Evolutionary conservation across 305 asterid genomes (phyloP), one percentile per base, ranked within the genome.

Genomic region (Ilex paraguariensis): DNA sequence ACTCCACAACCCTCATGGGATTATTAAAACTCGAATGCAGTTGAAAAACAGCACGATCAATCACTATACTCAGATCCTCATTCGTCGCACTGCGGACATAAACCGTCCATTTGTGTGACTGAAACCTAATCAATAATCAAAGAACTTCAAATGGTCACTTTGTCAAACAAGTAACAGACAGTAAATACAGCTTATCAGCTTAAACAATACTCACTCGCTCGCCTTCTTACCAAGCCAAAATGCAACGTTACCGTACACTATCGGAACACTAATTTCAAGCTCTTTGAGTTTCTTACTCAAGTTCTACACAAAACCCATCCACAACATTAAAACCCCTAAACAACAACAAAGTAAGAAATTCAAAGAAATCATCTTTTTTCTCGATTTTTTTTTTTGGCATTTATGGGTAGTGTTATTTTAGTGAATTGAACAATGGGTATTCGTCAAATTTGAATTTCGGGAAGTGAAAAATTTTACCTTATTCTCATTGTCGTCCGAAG

Each of bases 181-280:
- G 28, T 30, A n/a, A 28, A 65, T 57, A 30, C 28, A 12, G 53
- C 71, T 55, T 15, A 57, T 8, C 13, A 57, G 33, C 55, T 30
- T 46, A 4, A 54, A 49, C 48, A 16, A 39, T 57, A 70, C 93
- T 86, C 79, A 91, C 96, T 87, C 97, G 80, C 90, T 92, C 28
- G 98, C 98, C 83, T 92, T 92, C 95, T 92, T 92, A 60, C 98
- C 98, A 70, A 89, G 98, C 98, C 98, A 92, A 75, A 92, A 87
- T 46, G 98, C 95, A 70, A 85, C 67, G 84, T 87, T 92, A 21
- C 98, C 98, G 66, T 83, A 89, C 49, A 92, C 98, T 63, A 92
- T 76, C 10, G 97, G 97, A 48, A 89, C 73, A 48, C 88, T 77
- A 46, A 92, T 79, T 76, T 92, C 98, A 63, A 87, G 62, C 59